Conservation (phyloP, 371 early-diverging fungal species). For the Thermomucor indicae-seudaticae region DNA sequence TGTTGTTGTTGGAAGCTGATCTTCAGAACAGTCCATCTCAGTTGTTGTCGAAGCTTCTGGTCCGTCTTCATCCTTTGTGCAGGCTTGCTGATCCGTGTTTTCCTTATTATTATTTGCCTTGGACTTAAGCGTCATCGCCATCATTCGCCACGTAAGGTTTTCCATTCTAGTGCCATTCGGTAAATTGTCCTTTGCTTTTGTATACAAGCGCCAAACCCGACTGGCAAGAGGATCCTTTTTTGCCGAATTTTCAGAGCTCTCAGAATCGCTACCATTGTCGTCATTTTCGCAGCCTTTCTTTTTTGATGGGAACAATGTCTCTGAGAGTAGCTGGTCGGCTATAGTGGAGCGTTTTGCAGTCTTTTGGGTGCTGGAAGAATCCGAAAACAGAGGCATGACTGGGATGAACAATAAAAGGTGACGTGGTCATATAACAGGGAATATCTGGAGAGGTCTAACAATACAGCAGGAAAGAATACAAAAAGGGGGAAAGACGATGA, state of each 20-base stretch:
- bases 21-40: not conserved
- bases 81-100: too few species aligned
- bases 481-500: too few species aligned
- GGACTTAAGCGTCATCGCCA: conserved; percentile 49
- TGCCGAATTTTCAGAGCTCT: not conserved
- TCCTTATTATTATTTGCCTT: not conserved
- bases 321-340: conserved; percentile 2
- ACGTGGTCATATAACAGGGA: too few species aligned
- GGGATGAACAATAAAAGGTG: too few species aligned
- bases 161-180: conserved; percentile 56
- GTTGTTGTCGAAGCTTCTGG: too few species aligned
- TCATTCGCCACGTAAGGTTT: conserved; percentile 61
- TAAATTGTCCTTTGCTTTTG: conserved; percentile 52
- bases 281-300: too few species aligned
- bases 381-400: too few species aligned
- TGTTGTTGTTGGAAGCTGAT: not conserved
- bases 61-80: too few species aligned
- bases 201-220: conserved; percentile 57
- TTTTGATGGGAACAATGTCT: conserved; percentile 4
- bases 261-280: not conserved
- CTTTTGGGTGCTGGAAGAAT: too few species aligned
- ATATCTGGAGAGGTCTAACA: too few species aligned
- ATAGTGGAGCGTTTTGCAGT: conserved; percentile 1
- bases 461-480: too few species aligned
- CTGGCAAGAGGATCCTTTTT: conserved; percentile 43